Conservation (phyloP, 179 eudicot genomes). For the Beta macrorhiza region DNA sequence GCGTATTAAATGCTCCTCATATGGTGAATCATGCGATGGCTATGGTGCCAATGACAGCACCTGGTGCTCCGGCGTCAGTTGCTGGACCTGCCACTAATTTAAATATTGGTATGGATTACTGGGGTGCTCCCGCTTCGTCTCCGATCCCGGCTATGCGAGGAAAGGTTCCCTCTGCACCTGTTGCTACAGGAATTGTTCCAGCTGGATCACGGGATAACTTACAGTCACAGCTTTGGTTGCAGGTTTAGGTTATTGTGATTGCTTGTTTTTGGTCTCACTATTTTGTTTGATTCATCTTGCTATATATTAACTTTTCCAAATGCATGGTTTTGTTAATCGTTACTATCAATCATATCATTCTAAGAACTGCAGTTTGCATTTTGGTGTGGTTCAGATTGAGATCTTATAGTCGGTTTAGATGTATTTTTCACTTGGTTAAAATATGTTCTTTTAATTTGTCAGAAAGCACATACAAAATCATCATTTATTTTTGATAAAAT, state of each 20-base stretch:
- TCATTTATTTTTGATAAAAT: no score
- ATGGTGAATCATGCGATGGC: conserved; percentile 62
- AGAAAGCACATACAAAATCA: no score
- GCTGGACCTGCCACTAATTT: conserved; percentile 88
- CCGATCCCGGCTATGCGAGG: conserved; percentile 64
- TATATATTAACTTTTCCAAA: not conserved
- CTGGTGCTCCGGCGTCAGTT: conserved; percentile 56
- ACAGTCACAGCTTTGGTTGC: conserved; percentile 83
- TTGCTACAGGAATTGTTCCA: conserved; percentile 64
- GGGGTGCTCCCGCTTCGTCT: conserved; percentile 68
- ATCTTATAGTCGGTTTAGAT: no score
- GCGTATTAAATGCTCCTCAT: conserved; percentile 50
- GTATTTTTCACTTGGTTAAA: no score
- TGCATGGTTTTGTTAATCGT: not conserved
- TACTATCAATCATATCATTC: not conserved
- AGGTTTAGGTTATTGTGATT: conserved; percentile 46
- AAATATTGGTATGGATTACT: conserved; percentile 97
- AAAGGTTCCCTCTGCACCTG: conserved; percentile 60
- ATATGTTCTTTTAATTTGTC: no score
- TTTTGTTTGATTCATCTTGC: not conserved
- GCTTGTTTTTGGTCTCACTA: not conserved
- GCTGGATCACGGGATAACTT: conserved; percentile 76
- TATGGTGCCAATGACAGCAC: conserved; percentile 55
- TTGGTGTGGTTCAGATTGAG: not conserved
- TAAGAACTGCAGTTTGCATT: not conserved